phyloP scores from a whole-genome alignment of 1,284 basidiomycete species.

The Papiliotrema terrestris region DNA sequence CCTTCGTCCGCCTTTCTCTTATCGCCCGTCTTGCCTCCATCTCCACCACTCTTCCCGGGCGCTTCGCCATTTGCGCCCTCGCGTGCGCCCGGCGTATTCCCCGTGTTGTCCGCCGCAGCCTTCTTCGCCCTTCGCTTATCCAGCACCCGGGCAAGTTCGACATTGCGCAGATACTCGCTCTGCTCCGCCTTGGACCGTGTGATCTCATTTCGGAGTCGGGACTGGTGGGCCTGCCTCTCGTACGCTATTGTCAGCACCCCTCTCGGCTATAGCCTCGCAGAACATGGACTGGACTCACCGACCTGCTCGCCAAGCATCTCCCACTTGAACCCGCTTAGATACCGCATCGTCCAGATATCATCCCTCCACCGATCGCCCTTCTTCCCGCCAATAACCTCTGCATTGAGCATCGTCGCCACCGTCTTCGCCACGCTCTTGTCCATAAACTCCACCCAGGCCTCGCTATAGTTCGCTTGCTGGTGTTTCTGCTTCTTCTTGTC shows the following conservation, averaged over 20 bases:
- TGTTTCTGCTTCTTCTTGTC: constrained; percentile 55
- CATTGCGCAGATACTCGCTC: constrained; percentile 87
- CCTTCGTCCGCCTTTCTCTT: constrained; percentile 3
- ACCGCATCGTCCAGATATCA: constrained; percentile 99
- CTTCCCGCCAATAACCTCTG: constrained; percentile 90
- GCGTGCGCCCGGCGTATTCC: neutral
- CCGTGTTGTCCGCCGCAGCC: constrained; percentile 40
- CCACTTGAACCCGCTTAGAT: constrained; percentile 97
- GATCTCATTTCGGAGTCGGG: constrained; percentile 84
- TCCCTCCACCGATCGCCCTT: constrained; percentile 83
- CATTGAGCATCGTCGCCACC: constrained; percentile 93
- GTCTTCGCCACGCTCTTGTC: constrained; percentile 87
- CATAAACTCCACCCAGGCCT: constrained; percentile 98
- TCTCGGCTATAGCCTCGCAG: neutral
- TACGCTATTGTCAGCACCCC: constrained; percentile 60
- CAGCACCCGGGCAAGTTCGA: constrained; percentile 87
- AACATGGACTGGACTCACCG: constrained; percentile 60
- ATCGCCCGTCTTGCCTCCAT: constrained; percentile 3
- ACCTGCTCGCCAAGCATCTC: constrained; percentile 98
- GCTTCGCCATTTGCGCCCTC: constrained; percentile 9
- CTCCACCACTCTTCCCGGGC: constrained; percentile 1
- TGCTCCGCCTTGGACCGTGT: constrained; percentile 86
- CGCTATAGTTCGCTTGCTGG: constrained; percentile 80
- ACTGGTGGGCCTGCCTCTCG: constrained; percentile 83
- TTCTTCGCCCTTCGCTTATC: constrained; percentile 77